Conservation (phyloP, 306 rosid species). For the Ormosia emarginata region DNA sequence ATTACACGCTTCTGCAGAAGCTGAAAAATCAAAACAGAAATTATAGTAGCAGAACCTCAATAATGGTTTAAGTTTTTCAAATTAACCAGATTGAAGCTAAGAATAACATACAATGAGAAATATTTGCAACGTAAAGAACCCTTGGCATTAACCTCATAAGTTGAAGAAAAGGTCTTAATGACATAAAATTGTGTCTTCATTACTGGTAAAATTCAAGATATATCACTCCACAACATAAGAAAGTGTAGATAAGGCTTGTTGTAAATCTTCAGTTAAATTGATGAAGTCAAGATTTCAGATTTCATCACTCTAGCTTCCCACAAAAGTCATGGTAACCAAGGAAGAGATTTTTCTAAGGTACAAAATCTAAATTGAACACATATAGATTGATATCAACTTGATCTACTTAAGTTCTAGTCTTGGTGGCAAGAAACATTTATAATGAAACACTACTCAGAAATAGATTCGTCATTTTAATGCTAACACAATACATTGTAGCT, state of each 20-base stretch:
- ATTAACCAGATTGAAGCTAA: not conserved
- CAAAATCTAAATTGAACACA: conserved; percentile 6
- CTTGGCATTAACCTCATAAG: not conserved
- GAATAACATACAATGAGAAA: not conserved
- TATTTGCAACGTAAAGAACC: not conserved
- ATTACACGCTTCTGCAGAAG: conserved; percentile 83
- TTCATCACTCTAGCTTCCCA: conserved; percentile 2
- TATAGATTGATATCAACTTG: not conserved
- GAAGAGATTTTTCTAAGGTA: not conserved
- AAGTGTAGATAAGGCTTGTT: not conserved
- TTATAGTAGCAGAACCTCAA: conserved; percentile 3
- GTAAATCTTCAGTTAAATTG: not conserved
- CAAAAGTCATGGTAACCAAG: not conserved
- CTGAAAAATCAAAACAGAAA: conserved; percentile 44
- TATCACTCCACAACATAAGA: not conserved
- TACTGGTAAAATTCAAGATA: conserved; percentile 10
- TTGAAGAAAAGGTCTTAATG: not conserved
- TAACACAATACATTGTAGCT: not conserved
- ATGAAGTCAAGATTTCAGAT: not conserved
- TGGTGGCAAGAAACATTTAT: conserved; percentile 9
- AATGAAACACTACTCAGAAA: not conserved
- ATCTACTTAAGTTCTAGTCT: conserved; percentile 20
- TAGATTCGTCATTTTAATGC: conserved; percentile 11
- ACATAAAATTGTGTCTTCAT: conserved; percentile 11
- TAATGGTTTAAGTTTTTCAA: conserved; percentile 1